phyloP scores from a whole-genome alignment of 1,139 yeast species.

The Pichia sp. region DNA sequence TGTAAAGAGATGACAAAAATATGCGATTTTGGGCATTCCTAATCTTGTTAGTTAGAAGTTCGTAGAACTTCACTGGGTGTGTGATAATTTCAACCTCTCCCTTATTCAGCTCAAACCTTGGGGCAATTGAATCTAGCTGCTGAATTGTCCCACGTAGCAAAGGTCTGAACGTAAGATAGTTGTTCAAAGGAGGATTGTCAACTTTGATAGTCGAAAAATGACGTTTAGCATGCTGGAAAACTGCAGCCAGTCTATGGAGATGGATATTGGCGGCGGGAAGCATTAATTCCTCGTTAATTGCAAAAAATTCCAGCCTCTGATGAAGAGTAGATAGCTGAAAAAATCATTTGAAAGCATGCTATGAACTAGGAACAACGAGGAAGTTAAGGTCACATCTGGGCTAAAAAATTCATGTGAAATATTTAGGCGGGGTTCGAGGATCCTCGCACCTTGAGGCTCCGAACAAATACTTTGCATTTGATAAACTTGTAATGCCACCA shows the following conservation, averaged over 20 bases:
- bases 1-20: constrained; percentile 78
- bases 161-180: constrained; percentile 41
- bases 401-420: constrained; percentile 7
- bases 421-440: neutral
- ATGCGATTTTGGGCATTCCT: constrained; percentile 52
- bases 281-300: constrained; percentile 1
- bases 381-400: neutral
- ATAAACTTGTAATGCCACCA: neutral
- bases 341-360: neutral
- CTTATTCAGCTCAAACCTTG: constrained; percentile 58
- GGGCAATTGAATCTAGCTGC: constrained; percentile 63
- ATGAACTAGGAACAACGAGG: neutral
- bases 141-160: constrained; percentile 45
- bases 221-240: constrained; percentile 12
- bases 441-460: neutral
- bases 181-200: constrained; percentile 26
- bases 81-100: constrained; percentile 61
- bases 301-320: neutral
- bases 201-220: constrained; percentile 26
- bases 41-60: constrained; percentile 54
- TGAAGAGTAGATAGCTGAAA: neutral
- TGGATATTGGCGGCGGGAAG: constrained; percentile 11
- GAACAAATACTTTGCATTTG: neutral
- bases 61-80: constrained; percentile 68
- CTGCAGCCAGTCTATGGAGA: constrained; percentile 7